These are phyloP conservation scores for Aeschynomene evenia DNA, from an alignment of 306 rosid species.

Conservation along the genomic window DNA sequence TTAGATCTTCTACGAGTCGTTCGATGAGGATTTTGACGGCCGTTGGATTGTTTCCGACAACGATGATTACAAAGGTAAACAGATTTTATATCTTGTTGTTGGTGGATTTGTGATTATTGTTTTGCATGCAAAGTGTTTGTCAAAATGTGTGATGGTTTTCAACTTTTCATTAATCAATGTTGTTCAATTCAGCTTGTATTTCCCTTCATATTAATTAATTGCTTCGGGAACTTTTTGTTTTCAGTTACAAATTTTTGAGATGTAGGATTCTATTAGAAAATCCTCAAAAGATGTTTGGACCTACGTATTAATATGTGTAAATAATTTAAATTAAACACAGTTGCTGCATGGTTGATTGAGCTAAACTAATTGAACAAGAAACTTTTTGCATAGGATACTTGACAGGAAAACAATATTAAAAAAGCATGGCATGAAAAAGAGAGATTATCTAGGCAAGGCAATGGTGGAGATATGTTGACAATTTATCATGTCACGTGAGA, in stretches of 20 bases:
- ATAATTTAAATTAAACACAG: not conserved
- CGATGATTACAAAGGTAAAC: slow-evolving; percentile 66
- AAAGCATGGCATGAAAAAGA: not conserved
- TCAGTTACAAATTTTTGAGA: not conserved
- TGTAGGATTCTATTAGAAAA: not conserved
- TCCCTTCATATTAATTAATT: not conserved
- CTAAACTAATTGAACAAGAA: not conserved
- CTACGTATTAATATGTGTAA: not conserved
- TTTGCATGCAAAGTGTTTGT: not conserved
- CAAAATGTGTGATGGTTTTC: not conserved
- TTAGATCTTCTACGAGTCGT: slow-evolving; percentile 83
- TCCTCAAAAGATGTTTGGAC: not conserved
- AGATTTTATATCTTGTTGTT: not conserved
- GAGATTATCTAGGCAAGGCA: not conserved
- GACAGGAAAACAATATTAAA: not conserved
- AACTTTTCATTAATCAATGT: not conserved
- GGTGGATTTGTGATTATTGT: not conserved
- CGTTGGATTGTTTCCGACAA: slow-evolving; percentile 79
- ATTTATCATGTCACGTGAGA: not conserved
- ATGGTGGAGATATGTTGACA: slow-evolving; percentile 2
- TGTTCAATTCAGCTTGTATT: not conserved
- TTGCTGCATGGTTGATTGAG: not conserved
- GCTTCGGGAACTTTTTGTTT: not conserved
- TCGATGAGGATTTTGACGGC: slow-evolving; percentile 70
- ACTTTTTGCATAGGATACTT: not conserved